These are phyloP conservation scores for Cryptococcus floricola DNA, from an alignment of 1,284 basidiomycete genomes.

Conservation along the genomic window DNA sequence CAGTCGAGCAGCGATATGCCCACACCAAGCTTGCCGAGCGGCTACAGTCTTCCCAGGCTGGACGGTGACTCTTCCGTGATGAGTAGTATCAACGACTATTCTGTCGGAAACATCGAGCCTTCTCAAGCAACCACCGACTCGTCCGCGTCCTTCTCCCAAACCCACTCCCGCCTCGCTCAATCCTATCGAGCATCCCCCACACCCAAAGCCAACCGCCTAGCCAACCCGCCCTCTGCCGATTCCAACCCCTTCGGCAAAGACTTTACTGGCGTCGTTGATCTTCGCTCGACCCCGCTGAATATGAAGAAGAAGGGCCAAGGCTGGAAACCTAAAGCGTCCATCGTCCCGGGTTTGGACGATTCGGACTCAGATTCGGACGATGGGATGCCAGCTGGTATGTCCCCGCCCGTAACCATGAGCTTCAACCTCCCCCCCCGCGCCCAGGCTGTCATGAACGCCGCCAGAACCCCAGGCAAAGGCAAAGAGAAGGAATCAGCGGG, in stretches of 20 bases:
- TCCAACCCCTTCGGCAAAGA: slow-evolving; percentile 61
- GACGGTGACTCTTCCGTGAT: slow-evolving; percentile 2
- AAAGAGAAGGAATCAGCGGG: slow-evolving; percentile 1
- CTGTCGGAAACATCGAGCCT: slow-evolving; percentile 18
- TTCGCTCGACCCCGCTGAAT: slow-evolving; percentile 59
- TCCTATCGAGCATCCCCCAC: slow-evolving; percentile 13
- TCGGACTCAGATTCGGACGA: slow-evolving; percentile 31
- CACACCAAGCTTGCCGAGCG: slow-evolving; percentile 37
- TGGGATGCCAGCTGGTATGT: slow-evolving; percentile 65
- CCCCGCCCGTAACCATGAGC: slow-evolving; percentile 78
- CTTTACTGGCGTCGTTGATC: slow-evolving; percentile 72
- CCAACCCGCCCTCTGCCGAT: slow-evolving; percentile 19
- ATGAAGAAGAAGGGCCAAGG: slow-evolving; percentile 35
- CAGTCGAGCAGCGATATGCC: slow-evolving; percentile 21
- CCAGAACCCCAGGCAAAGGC: slow-evolving; percentile 40
- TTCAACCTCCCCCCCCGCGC: slow-evolving; percentile 68
- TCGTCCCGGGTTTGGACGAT: slow-evolving; percentile 31
- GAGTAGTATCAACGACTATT: slow-evolving; percentile 10
- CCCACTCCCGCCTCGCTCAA: not conserved
- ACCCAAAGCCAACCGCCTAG: slow-evolving; percentile 19
- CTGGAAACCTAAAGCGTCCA: slow-evolving; percentile 11
- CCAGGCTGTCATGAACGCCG: slow-evolving; percentile 47
- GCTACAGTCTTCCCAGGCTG: slow-evolving; percentile 31
- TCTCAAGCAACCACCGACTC: not conserved
- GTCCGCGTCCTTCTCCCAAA: not conserved